Evolutionary conservation across 2,329 filamentous ascomycete genomes (phyloP).

Genomic region (Madurella fahalii): DNA sequence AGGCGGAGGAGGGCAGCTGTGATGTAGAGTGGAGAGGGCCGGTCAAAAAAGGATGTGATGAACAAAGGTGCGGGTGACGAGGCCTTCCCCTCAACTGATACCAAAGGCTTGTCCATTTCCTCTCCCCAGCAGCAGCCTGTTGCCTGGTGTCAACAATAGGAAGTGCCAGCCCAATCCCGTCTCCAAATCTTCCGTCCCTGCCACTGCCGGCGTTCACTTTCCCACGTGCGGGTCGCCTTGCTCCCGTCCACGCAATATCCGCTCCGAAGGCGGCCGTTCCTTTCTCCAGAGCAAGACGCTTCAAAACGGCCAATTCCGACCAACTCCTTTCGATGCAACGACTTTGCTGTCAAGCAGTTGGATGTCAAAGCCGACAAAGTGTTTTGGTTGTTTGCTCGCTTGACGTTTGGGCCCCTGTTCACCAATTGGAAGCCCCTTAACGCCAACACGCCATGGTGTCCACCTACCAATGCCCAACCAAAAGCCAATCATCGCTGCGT

Average conservation of each 20-base stretch:
- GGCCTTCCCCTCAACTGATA: neutral
- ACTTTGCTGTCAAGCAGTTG: no score
- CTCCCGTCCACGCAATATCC: no score
- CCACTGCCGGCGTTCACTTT: neutral
- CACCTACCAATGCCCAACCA: neutral
- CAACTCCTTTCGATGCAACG: no score
- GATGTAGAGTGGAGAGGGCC: slow-evolving; percentile 49
- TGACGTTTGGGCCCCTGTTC: neutral
- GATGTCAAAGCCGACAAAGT: no score
- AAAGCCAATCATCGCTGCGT: neutral
- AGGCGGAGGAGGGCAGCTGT: slow-evolving; percentile 63
- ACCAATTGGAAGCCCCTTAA: neutral
- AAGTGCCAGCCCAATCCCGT: no score
- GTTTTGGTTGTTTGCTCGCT: neutral
- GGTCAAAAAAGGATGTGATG: slow-evolving; percentile 33
- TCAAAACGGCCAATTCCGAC: neutral
- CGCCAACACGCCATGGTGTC: neutral
- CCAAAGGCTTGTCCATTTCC: slow-evolving; percentile 11
- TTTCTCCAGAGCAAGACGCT: neutral
- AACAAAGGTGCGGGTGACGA: slow-evolving; percentile 13
- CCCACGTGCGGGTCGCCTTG: neutral
- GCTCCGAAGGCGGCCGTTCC: neutral
- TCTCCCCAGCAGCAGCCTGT: no score
- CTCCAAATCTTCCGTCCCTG: no score
- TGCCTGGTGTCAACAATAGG: no score